These are phyloP conservation scores for Penicillium sp. DNA, from an alignment of 2,329 filamentous ascomycete species.

Conservation along the genomic window DNA sequence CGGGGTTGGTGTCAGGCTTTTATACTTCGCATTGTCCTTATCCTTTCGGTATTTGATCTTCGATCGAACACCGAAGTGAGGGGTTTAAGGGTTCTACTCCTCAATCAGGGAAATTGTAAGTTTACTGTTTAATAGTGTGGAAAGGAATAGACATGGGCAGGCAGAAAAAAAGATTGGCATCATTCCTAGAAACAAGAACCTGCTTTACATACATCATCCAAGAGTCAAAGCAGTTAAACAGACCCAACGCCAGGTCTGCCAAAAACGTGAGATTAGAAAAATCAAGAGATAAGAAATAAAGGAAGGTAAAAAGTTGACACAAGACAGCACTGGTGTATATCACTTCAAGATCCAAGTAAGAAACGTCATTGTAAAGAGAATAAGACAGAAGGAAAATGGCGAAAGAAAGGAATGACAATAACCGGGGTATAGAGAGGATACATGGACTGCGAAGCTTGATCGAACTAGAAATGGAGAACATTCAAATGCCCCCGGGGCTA, in stretches of 20 bases:
- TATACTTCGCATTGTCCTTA: slow-evolving; percentile 1
- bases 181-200: slow-evolving; percentile 15
- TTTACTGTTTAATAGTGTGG: not conserved
- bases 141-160: not conserved
- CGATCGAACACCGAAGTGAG: slow-evolving; percentile 9
- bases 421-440: slow-evolving; percentile 25
- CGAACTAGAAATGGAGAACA: slow-evolving; percentile 9
- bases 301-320: slow-evolving; percentile 12
- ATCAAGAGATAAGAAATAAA: slow-evolving; percentile 11
- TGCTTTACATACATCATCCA: slow-evolving; percentile 21
- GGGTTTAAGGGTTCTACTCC: not conserved
- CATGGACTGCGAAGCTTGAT: slow-evolving; percentile 18
- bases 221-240: slow-evolving; percentile 12
- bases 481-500: slow-evolving; percentile 5
- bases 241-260: slow-evolving; percentile 14
- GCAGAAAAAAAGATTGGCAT: slow-evolving; percentile 6
- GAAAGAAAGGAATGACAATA: slow-evolving; percentile 10
- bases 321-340: slow-evolving; percentile 11
- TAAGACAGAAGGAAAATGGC: slow-evolving; percentile 6
- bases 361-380: slow-evolving; percentile 5
- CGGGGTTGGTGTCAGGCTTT: not conserved
- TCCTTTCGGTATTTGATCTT: slow-evolving; percentile 1
- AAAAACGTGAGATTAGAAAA: slow-evolving; percentile 2
- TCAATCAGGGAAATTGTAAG: not conserved
- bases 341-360: slow-evolving; percentile 8